phyloP scores from a whole-genome alignment of 2,329 filamentous ascomycete genomes.

The Aspergillus ruber region DNA sequence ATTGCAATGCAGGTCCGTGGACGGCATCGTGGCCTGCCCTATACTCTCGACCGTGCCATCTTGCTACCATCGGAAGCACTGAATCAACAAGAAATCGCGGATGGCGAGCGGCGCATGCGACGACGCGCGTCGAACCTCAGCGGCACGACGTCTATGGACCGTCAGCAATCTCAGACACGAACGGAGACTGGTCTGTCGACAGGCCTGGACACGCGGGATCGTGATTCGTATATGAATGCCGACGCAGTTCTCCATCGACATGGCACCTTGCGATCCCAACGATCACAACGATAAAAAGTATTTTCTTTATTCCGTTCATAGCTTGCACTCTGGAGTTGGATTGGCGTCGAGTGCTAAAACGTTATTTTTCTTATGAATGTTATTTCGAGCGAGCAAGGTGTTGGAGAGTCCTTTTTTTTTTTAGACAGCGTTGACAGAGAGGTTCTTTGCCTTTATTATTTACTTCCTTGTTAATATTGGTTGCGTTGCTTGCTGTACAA shows the following conservation, averaged over 20 bases:
- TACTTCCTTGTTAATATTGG: too few species aligned
- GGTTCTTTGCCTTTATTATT: too few species aligned
- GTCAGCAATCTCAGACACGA: conserved; percentile 16
- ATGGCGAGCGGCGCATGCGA: conserved; percentile 42
- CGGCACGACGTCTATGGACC: conserved; percentile 18
- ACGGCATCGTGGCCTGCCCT: conserved; percentile 58
- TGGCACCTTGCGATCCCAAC: conserved; percentile 21
- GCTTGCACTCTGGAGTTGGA: too few species aligned
- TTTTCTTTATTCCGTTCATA: too few species aligned
- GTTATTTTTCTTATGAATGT: too few species aligned
- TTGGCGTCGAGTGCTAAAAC: too few species aligned
- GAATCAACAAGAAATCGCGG: conserved; percentile 53
- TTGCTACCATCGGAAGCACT: conserved; percentile 61
- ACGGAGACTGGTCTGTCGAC: conserved; percentile 18
- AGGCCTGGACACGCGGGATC: conserved; percentile 19
- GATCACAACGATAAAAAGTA: conserved; percentile 1
- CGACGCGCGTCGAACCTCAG: conserved; percentile 33
- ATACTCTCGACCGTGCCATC: conserved; percentile 64
- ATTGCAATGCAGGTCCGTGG: conserved; percentile 62
- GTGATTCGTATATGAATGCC: conserved; percentile 8
- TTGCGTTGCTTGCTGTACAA: too few species aligned
- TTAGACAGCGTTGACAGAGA: too few species aligned
- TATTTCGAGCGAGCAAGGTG: too few species aligned
- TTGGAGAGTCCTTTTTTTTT: too few species aligned
- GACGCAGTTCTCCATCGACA: conserved; percentile 22